A percentile compares a stretch with the other conserved stretches of the same genome.
Conservation (phyloP, 208 protist genomes). For the Perkinsela sp. region DNA sequence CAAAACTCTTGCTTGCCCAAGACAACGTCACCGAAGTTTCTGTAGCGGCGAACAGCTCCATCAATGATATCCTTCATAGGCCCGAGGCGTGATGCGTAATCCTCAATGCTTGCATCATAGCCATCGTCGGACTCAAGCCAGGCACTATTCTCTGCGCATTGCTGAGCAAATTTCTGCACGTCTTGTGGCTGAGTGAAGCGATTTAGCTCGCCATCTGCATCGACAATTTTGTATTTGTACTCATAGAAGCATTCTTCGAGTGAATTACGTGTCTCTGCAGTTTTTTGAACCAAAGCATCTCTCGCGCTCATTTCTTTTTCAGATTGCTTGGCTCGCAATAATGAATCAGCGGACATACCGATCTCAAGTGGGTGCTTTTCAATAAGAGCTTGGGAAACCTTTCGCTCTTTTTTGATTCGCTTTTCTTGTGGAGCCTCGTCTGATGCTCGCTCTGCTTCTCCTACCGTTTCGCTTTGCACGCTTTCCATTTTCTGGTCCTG, state of each 20-base stretch:
- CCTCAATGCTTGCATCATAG: conserved; percentile 20
- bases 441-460: conserved; percentile 8
- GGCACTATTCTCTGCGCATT: conserved; percentile 30
- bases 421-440: conserved; percentile 9
- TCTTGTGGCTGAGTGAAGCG: conserved; percentile 23
- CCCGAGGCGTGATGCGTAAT: conserved; percentile 27
- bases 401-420: conserved; percentile 13
- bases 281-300: conserved; percentile 24
- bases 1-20: neutral
- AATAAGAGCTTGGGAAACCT: conserved; percentile 10
- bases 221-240: conserved; percentile 18
- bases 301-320: conserved; percentile 39
- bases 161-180: conserved; percentile 17
- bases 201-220: conserved; percentile 22
- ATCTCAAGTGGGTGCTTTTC: conserved; percentile 22
- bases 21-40: neutral
- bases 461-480: conserved; percentile 9
- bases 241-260: conserved; percentile 67
- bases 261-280: conserved; percentile 54
- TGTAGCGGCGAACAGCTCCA: neutral
- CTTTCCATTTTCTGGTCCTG: no score
- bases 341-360: conserved; percentile 13
- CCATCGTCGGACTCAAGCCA: conserved; percentile 63
- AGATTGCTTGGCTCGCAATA: conserved; percentile 19
- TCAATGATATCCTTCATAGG: conserved; percentile 45